These are phyloP conservation scores for Thalassiosira exigua DNA, from an alignment of 352 stramenopile genomes.

Conservation along the genomic window DNA sequence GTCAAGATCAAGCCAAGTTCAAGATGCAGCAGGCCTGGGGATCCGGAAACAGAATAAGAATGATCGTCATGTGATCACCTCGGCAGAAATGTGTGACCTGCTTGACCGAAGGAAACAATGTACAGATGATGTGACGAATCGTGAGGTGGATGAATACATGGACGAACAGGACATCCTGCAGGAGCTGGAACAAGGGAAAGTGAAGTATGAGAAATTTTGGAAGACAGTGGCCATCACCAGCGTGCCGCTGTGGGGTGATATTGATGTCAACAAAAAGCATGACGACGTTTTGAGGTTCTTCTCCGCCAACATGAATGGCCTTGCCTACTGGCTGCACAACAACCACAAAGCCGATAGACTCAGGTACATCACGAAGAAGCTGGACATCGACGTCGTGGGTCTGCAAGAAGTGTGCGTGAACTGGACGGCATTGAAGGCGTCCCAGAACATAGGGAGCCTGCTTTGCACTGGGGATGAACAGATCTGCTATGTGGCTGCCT, in stretches of 20 bases:
- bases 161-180: too few relatives aligned
- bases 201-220: not conserved
- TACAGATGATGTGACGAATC: too few relatives aligned
- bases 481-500: not conserved
- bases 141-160: too few relatives aligned
- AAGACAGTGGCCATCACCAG: not conserved
- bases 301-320: not conserved
- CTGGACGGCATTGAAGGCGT: not conserved
- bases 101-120: too few relatives aligned
- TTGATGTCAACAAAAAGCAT: not conserved
- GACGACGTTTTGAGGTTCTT: not conserved
- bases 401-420: slow-evolving; percentile 6
- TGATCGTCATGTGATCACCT: too few relatives aligned
- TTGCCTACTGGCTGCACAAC: not conserved
- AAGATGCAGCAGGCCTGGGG: too few relatives aligned
- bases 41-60: too few relatives aligned
- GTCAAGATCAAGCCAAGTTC: too few relatives aligned
- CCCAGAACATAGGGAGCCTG: not conserved
- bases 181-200: not conserved
- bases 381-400: not conserved
- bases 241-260: slow-evolving; percentile 2
- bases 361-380: not conserved
- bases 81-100: too few relatives aligned
- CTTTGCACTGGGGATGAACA: not conserved
- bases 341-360: slow-evolving; percentile 9